Percentiles rank a stretch among this genome's conserved stretches.
Evolutionary conservation across 1,139 yeast genomes (phyloP).

Genomic region (Lodderomyces orthopsilosis): DNA sequence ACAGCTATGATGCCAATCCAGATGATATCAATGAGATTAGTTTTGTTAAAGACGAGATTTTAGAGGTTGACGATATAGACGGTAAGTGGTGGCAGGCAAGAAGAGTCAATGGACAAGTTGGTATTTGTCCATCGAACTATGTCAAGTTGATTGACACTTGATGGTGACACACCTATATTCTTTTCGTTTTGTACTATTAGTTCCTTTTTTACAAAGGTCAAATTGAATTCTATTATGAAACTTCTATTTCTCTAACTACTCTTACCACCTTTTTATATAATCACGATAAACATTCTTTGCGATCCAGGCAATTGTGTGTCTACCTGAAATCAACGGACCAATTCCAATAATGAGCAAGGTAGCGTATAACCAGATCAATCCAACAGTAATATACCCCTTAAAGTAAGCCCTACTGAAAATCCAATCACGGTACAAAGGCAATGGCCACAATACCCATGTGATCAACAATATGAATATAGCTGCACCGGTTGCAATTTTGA

Average conservation of each 20-base stretch:
- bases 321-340: slow-evolving; percentile 37
- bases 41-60: slow-evolving; percentile 82
- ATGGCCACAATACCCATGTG: slow-evolving; percentile 45
- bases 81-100: slow-evolving; percentile 99
- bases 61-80: slow-evolving; percentile 88
- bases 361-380: slow-evolving; percentile 37
- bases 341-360: slow-evolving; percentile 33
- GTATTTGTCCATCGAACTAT: slow-evolving; percentile 95
- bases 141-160: slow-evolving; percentile 59
- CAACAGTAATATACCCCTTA: slow-evolving; percentile 40
- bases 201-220: not conserved
- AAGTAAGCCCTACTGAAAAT: slow-evolving; percentile 39
- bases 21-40: slow-evolving; percentile 93
- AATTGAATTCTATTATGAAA: not conserved
- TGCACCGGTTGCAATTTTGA: slow-evolving; percentile 30
- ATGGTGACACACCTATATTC: too few species aligned
- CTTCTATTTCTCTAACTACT: not conserved
- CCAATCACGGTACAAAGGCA: slow-evolving; percentile 45
- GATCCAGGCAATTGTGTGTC: slow-evolving; percentile 24
- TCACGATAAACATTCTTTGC: slow-evolving; percentile 23
- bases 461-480: slow-evolving; percentile 26
- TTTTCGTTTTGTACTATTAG: not conserved
- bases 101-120: slow-evolving; percentile 85
- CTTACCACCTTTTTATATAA: slow-evolving; percentile 11
- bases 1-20: slow-evolving; percentile 87